A percentile compares a stretch with the other conserved stretches of the same genome.
Evolutionary conservation across 257 asterid genomes (phyloP).

Genomic region (Marsdenia floribunda): DNA sequence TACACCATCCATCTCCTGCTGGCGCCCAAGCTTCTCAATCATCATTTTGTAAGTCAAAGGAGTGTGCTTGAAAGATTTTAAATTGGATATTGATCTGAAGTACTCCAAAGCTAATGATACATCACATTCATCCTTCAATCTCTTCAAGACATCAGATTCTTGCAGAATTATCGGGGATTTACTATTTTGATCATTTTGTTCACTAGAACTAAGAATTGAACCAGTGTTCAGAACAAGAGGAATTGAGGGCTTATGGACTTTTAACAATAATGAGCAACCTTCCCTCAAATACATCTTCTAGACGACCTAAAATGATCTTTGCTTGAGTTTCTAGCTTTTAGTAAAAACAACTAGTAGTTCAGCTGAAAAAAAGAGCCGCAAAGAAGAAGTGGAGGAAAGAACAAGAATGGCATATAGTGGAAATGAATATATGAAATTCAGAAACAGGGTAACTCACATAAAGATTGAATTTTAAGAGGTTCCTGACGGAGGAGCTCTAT

Average conservation of each 20-base stretch:
- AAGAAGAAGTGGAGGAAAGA: neutral
- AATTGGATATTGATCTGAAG: slow-evolving; percentile 56
- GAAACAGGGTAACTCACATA: neutral
- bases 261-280: slow-evolving; percentile 60
- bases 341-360: neutral
- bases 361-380: neutral
- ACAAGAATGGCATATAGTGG: neutral
- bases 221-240: slow-evolving; percentile 59
- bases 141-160: slow-evolving; percentile 58
- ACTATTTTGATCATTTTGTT: slow-evolving; percentile 12
- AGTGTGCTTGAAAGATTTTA: slow-evolving; percentile 66
- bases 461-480: neutral
- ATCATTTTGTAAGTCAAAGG: slow-evolving; percentile 54
- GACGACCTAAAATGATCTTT: neutral
- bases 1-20: slow-evolving; percentile 58
- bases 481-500: neutral
- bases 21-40: slow-evolving; percentile 62
- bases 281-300: slow-evolving; percentile 54
- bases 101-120: slow-evolving; percentile 47
- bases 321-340: neutral
- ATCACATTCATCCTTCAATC: slow-evolving; percentile 48
- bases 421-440: neutral
- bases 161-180: slow-evolving; percentile 28
- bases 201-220: slow-evolving; percentile 24
- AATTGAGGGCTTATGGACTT: slow-evolving; percentile 51